These are phyloP conservation scores for Ophiocordyceps robertsii DNA, from an alignment of 2,329 filamentous ascomycete genomes.

Conservation along the genomic window DNA sequence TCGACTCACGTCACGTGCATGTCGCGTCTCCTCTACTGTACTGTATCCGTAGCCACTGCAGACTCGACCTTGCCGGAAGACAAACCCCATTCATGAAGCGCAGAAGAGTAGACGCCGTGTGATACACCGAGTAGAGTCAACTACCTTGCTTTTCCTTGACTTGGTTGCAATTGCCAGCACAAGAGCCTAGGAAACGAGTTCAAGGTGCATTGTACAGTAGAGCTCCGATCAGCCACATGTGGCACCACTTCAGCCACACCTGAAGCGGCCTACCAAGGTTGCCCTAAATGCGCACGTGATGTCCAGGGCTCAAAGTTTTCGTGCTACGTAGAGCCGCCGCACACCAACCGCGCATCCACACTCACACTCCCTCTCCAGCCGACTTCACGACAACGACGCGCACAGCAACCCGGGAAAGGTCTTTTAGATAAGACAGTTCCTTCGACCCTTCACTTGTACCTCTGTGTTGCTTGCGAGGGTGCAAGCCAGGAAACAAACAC, in stretches of 20 bases:
- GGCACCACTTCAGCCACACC: conserved; percentile 4
- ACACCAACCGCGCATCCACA: conserved; percentile 23
- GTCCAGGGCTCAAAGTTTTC: conserved; percentile 20
- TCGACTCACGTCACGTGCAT: no score
- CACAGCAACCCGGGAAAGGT: conserved; percentile 27
- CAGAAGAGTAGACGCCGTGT: no score
- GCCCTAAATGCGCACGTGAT: conserved; percentile 23
- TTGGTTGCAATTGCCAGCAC: no score
- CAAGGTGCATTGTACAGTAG: no score
- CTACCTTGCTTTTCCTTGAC: no score
- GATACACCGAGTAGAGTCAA: no score
- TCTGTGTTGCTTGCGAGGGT: conserved; percentile 32
- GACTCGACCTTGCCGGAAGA: no score
- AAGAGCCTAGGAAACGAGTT: no score
- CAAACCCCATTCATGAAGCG: no score
- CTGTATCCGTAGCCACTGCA: no score
- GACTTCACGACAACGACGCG: conserved; percentile 22
- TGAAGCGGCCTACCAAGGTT: not conserved
- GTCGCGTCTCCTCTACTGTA: no score
- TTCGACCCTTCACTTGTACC: conserved; percentile 23
- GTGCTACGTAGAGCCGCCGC: conserved; percentile 15
- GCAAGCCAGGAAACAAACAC: conserved; percentile 41
- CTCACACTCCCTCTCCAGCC: conserved; percentile 16
- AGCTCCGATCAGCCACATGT: conserved; percentile 1
- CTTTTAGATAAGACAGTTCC: conserved; percentile 31